These are phyloP conservation scores for Zygosaccharomyces sapae DNA, from an alignment of 1,139 yeast genomes.

Conservation along the genomic window DNA sequence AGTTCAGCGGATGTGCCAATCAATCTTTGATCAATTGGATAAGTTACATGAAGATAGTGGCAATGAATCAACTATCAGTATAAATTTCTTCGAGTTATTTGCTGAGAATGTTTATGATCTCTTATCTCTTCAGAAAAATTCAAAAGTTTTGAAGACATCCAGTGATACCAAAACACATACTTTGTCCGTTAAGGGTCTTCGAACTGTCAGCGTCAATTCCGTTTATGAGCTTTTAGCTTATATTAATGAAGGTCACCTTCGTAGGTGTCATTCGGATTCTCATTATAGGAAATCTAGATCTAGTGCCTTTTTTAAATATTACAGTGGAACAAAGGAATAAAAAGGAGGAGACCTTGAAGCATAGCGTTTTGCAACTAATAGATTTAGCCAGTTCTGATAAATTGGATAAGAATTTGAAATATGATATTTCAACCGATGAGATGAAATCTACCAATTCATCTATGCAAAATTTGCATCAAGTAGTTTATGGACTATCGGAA, in stretches of 20 bases:
- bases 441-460: constrained; percentile 82
- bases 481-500: constrained; percentile 74
- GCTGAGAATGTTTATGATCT: constrained; percentile 16
- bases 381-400: constrained; percentile 91
- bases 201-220: constrained; percentile 15
- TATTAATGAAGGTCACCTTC: constrained; percentile 39
- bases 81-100: constrained; percentile 12
- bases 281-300: constrained; percentile 71
- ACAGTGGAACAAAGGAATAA: constrained; percentile 61
- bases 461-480: constrained; percentile 73
- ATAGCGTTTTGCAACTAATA: constrained; percentile 54
- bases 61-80: constrained; percentile 6
- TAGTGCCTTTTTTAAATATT: constrained; percentile 73
- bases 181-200: constrained; percentile 14
- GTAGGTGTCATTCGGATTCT: constrained; percentile 44
- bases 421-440: constrained; percentile 73
- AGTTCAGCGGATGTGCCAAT: constrained; percentile 71
- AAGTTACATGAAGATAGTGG: constrained; percentile 33
- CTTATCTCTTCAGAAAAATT: constrained; percentile 3
- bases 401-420: constrained; percentile 73
- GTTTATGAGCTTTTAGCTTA: constrained; percentile 53
- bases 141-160: constrained; percentile 19
- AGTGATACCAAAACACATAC: constrained; percentile 17
- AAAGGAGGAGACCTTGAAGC: constrained; percentile 17
- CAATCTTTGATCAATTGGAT: constrained; percentile 55